Evolutionary conservation across 2,329 filamentous ascomycete species (phyloP), one percentile per base, ranked within the genome.

Genomic region (Fulvia fulva): DNA sequence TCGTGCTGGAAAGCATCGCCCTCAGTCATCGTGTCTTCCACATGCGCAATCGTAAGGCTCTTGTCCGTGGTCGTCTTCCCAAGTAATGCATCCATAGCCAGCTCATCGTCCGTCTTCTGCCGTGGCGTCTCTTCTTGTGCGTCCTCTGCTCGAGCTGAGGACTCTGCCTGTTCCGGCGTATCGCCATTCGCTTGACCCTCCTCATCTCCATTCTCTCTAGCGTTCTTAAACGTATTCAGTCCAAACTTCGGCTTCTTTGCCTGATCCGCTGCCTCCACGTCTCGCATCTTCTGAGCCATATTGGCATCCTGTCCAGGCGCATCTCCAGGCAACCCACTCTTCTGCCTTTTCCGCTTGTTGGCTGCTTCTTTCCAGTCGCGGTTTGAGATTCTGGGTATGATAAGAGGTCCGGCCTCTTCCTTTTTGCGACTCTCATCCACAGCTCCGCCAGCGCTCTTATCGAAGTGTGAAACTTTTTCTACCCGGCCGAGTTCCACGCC

Each of bases 281-380:
- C 59, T n/a, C 53, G 64, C 58, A 67, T 66, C 44, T 59, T 55
- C 55, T 64, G 65, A 30, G 67, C 68, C 37, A 63, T 51, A 2
- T 55, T 58, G 14, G 55, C 63, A 44, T 59, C 61, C 8, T 60
- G 61, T 41, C 53, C 53, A 26, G 43, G 30, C 61, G 80, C 66
- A 16, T 60, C 59, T 25, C 53, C 62, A n/a, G 83, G 84, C n/a
- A 87, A 74, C 14, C 82, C 71, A 69, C 83, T 86, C 71, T 78
- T 85, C 63, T 81, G 75, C 57, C 75, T 75, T 60, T 78, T 79
- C 62, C 77, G 77, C 61, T 71, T 66, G 57, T 76, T 65, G 49
- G 68, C 74, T 57, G 85, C 82, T 58, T 80, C 77, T 66, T 81
- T 78, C 85, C 85, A 87, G 74, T 88, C 83, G 54, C 81, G 78